Conservation (phyloP, 2,329 filamentous ascomycete genomes). For the Colletotrichum cereale region DNA sequence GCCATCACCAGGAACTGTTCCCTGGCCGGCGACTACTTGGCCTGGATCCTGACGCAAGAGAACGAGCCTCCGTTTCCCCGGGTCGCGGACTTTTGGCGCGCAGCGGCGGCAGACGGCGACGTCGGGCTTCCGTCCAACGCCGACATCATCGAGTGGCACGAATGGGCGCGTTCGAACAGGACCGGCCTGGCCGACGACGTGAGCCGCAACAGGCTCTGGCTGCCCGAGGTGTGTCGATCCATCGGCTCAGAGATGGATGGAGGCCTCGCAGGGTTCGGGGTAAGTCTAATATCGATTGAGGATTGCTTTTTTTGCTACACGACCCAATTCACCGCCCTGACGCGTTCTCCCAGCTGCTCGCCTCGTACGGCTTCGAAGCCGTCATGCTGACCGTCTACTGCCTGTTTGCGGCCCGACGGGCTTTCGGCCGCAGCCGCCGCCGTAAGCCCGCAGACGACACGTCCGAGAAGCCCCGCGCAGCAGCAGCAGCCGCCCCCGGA, state of each 20-base stretch:
- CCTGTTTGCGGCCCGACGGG: conserved; percentile 1
- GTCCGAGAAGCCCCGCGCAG: neutral
- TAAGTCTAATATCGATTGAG: neutral
- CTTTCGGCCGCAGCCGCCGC: neutral
- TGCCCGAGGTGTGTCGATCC: conserved; percentile 16
- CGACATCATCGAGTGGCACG: conserved; percentile 32
- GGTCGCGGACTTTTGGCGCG: conserved; percentile 30
- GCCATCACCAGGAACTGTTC: conserved; percentile 23
- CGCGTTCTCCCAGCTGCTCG: conserved; percentile 4
- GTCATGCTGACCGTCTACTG: conserved; percentile 26
- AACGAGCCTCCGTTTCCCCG: conserved; percentile 25
- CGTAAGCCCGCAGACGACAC: neutral
- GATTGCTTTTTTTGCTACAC: no score
- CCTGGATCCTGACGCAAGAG: conserved; percentile 20
- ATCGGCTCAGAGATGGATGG: conserved; percentile 28
- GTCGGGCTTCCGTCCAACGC: neutral
- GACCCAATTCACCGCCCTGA: neutral
- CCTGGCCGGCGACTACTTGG: conserved; percentile 25
- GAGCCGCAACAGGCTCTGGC: neutral
- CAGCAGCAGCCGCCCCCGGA: neutral
- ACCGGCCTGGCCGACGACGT: conserved; percentile 5
- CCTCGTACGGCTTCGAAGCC: conserved; percentile 16
- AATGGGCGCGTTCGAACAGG: conserved; percentile 27
- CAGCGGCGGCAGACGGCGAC: neutral
- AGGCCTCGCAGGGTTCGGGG: conserved; percentile 17